Percentiles rank a stretch among this genome's conserved stretches.
phyloP scores from a whole-genome alignment of 2,329 filamentous ascomycete genomes.

The Aspergillus pseudotamarii region DNA sequence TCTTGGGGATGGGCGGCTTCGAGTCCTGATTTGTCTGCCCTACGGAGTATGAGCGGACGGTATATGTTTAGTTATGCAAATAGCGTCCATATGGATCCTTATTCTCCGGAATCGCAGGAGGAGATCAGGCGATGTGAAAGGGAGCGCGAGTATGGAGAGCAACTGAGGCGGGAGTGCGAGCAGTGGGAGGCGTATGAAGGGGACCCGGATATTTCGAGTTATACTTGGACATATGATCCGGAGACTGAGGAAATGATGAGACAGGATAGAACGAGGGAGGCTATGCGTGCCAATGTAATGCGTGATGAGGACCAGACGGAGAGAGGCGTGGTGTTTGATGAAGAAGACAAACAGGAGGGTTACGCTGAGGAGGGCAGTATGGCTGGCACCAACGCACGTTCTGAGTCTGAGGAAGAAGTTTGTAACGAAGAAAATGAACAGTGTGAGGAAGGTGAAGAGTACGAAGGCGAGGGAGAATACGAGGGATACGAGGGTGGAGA shows the following conservation, averaged over 20 bases:
- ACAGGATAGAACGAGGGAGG: conserved; percentile 5
- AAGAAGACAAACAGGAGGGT: conserved; percentile 4
- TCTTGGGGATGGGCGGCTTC: conserved; percentile 20
- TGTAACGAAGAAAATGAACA: background rate
- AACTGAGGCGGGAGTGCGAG: conserved; percentile 11
- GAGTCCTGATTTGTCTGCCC: background rate
- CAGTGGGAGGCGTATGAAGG: conserved; percentile 9
- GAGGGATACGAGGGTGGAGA: background rate
- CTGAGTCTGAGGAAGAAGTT: background rate
- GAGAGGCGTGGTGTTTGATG: background rate
- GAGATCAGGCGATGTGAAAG: conserved; percentile 19
- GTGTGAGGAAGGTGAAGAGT: background rate
- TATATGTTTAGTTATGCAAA: conserved; percentile 34
- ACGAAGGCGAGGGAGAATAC: background rate
- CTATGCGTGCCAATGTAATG: conserved; percentile 5
- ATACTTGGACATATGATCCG: background rate
- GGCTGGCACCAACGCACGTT: background rate
- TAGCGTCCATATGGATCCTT: conserved; percentile 35
- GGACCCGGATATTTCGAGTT: background rate
- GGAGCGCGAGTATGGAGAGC: conserved; percentile 7
- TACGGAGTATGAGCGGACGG: conserved; percentile 11
- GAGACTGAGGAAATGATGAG: conserved; percentile 3
- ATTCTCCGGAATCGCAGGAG: conserved; percentile 24
- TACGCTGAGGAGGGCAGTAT: background rate
- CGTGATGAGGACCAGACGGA: conserved; percentile 4